Evolutionary conservation across 1,284 basidiomycete genomes (phyloP).

Genomic region (Athelia sp.): DNA sequence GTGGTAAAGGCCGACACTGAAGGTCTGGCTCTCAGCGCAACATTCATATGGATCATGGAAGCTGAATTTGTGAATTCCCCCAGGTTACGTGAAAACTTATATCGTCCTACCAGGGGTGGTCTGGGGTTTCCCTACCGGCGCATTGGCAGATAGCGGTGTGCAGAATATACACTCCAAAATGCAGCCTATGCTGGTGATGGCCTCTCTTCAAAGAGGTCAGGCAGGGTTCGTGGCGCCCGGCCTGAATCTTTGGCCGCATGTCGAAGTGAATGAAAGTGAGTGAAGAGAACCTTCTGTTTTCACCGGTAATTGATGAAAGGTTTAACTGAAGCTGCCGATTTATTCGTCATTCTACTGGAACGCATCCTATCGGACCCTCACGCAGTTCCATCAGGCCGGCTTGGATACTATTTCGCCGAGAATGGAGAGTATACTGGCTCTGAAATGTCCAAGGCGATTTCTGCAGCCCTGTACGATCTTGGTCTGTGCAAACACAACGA

Average conservation of each 20-base stretch:
- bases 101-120: slow-evolving; percentile 25
- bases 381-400: slow-evolving; percentile 30
- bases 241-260: slow-evolving; percentile 26
- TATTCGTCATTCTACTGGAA: slow-evolving; percentile 26
- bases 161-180: slow-evolving; percentile 22
- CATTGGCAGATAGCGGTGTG: slow-evolving; percentile 22
- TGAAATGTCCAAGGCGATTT: slow-evolving; percentile 33
- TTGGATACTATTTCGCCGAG: slow-evolving; percentile 45
- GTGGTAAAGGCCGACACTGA: slow-evolving; percentile 34
- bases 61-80: background rate
- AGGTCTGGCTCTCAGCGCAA: slow-evolving; percentile 30
- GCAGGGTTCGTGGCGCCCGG: slow-evolving; percentile 23
- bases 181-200: slow-evolving; percentile 21
- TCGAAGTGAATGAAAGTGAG: slow-evolving; percentile 29
- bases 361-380: slow-evolving; percentile 14
- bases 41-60: background rate
- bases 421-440: slow-evolving; percentile 38
- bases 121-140: slow-evolving; percentile 24
- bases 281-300: slow-evolving; percentile 1
- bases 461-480: slow-evolving; percentile 23
- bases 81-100: slow-evolving; percentile 23
- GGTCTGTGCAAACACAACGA: slow-evolving; percentile 21
- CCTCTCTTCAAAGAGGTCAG: slow-evolving; percentile 24
- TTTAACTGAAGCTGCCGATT: slow-evolving; percentile 21
- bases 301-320: slow-evolving; percentile 5